Conservation (phyloP, 352 stramenopile genomes). For the Blastocystis hominis region DNA sequence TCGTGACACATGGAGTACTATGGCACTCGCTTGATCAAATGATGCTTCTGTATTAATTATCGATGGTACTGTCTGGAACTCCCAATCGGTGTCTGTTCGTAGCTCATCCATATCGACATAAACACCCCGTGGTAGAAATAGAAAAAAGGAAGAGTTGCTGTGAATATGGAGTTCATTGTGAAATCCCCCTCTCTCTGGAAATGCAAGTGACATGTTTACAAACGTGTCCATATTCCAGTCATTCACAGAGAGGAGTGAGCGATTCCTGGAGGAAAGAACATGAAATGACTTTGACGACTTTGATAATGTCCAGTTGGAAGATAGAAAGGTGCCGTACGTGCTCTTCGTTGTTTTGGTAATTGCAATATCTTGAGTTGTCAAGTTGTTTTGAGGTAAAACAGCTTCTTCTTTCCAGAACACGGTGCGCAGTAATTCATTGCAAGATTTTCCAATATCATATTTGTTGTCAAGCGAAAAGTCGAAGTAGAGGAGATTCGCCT, state of each 20-base stretch:
- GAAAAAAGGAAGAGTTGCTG: neutral
- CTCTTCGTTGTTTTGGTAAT: neutral
- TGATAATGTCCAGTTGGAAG: neutral
- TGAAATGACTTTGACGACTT: neutral
- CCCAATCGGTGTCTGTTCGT: neutral
- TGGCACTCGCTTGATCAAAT: neutral
- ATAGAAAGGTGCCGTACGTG: neutral
- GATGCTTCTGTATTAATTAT: neutral
- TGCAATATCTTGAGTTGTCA: neutral
- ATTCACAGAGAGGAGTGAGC: neutral
- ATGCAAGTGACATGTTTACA: neutral
- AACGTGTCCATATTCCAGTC: neutral
- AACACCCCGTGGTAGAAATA: neutral
- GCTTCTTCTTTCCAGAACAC: neutral
- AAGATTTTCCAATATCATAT: neutral
- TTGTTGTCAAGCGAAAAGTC: neutral
- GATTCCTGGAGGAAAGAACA: neutral
- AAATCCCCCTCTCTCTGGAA: neutral
- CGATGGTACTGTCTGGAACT: neutral
- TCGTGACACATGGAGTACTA: no score
- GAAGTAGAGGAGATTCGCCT: neutral
- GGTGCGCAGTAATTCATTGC: neutral
- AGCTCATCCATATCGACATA: conserved; percentile 11
- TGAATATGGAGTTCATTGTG: neutral
- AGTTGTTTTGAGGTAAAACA: neutral